Evolutionary conservation across 2,329 filamentous ascomycete species (phyloP), one percentile per base, ranked within the genome.

Genomic region (Colletotrichum liaoningense): DNA sequence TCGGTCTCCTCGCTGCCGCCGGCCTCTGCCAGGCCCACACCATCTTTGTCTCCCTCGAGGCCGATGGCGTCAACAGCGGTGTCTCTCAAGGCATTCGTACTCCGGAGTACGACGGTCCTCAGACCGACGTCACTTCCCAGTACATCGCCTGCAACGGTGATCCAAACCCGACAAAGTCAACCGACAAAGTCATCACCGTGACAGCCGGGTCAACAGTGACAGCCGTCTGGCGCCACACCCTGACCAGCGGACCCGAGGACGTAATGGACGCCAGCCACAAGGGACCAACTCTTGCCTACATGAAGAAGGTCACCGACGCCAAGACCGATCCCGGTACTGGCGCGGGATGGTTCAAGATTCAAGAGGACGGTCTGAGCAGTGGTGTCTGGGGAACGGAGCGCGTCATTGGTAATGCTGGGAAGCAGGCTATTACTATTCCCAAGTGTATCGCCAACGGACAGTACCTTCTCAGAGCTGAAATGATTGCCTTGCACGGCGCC

Each of bases 391-490:
- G 80, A 14, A 85, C 84, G 22, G 71, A 69, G 35, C 80, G 82
- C 71, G 68, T 84, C 64, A 87, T 88, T 66, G 79, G 81, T 42
- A 87, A 87, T 77, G 84, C 83, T 67, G 83, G 85, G 56, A 81
- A 84, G 52, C 87, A 87, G 76, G 80, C 82, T 24, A 83, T 88
- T 57, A 83, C 82, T 58, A 87, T 91, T 68, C 89, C 89, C 4
- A 73, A 79, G 14, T 83, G 84, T 69, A 83, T 91, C 38, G 84
- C 83, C 9, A 78, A 85, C 11, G 89, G 89, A 49, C 84, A 89
- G 75, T 91, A 90, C 77, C 85, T 91, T 54, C 83, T 90, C 30
- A 86, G 89, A 52, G 86, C 88, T 72, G 89, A 91, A 80, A 85
- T 90, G 77, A 86, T 91, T 67, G 88, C 88, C 26, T 84, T 91